Evolutionary conservation across 2,329 filamentous ascomycete species (phyloP), one percentile per base, ranked within the genome.

Genomic region (Hansfordia pulvinata): DNA sequence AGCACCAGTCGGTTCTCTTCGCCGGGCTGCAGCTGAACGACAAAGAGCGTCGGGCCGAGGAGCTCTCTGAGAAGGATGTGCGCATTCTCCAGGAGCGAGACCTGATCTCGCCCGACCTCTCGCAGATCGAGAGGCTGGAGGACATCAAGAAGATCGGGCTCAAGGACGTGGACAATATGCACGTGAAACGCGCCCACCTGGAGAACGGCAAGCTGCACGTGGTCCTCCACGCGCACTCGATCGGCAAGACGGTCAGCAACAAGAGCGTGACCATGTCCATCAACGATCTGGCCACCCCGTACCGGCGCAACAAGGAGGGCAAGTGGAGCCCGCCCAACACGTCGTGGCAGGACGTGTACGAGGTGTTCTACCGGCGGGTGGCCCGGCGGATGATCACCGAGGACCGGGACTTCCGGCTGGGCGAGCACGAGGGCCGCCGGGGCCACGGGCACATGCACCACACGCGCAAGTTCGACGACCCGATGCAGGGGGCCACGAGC

Each of bases 171-270:
- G 43, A 40, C 11, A 38, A 51, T 16, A 35, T 43, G 19, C 41
- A 39, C 19, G 49, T 60, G 39, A 54, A 56, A 42, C 39, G 46
- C 27, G 56, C 55, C n/a, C 41, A 46, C 28, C 49, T 60, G 41
- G 44, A 49, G 39, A 60, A 60, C 35, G 56, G 57, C 37, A 60
- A 60, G 47, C 46, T 60, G 5, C 50, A 50, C 23, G 36, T 60
- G 16, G 40, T 56, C 4, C 39, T 60, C 17, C 36, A 58, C 15
- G 50, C 50, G 17, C 35, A 44, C 19, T 34, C 34, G 2, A 28
- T 58, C 17, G 52, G 47, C 23, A 43, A 39, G 31, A 56, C 49
- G 0, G 41, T 59, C 20, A 44, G 47, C 36, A 58, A 55, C 46
- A 36, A 36, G 7, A 46, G 53, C 26, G 38, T 58, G 18, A 60